Percentiles rank a stretch among this genome's conserved stretches.
Conservation (phyloP, 768 basidiomycete genomes). For the Panellus pusillus region DNA sequence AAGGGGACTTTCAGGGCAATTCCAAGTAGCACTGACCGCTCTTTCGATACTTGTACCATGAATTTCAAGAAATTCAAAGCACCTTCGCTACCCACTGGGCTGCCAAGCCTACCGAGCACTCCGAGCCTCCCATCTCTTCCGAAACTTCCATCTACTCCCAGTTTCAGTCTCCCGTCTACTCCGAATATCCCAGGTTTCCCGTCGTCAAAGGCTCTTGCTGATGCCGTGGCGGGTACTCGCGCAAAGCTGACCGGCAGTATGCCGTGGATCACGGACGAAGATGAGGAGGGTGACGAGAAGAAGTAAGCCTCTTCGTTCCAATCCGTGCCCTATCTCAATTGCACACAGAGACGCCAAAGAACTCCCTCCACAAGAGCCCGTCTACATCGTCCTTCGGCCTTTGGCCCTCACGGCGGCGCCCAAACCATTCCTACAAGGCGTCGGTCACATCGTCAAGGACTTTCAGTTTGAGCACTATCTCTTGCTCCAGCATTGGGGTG, state of each 20-base stretch:
- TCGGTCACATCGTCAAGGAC: conserved; percentile 18
- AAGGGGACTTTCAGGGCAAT: too few species aligned
- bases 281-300: conserved; percentile 5
- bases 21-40: too few species aligned
- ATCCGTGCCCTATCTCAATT: not conserved
- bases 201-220: not conserved
- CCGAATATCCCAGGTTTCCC: conserved; percentile 9
- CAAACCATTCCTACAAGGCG: conserved; percentile 6
- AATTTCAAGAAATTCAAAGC: conserved; percentile 1
- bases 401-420: conserved; percentile 16
- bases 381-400: conserved; percentile 22
- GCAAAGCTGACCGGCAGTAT: conserved; percentile 2
- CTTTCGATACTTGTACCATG: not conserved
- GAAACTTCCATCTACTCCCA: conserved; percentile 1
- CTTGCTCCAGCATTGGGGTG: conserved; percentile 21
- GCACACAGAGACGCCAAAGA: conserved; percentile 8
- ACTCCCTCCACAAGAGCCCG: conserved; percentile 13
- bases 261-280: not conserved
- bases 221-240: not conserved
- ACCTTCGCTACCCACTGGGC: conserved; percentile 1
- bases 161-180: conserved; percentile 1
- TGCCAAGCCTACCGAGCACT: conserved; percentile 6
- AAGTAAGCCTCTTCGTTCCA: not conserved
- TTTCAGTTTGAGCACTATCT: conserved; percentile 21
- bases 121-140: conserved; percentile 4